Conservation (phyloP, 139 green algal genomes). For the Chlorella ohadii region DNA sequence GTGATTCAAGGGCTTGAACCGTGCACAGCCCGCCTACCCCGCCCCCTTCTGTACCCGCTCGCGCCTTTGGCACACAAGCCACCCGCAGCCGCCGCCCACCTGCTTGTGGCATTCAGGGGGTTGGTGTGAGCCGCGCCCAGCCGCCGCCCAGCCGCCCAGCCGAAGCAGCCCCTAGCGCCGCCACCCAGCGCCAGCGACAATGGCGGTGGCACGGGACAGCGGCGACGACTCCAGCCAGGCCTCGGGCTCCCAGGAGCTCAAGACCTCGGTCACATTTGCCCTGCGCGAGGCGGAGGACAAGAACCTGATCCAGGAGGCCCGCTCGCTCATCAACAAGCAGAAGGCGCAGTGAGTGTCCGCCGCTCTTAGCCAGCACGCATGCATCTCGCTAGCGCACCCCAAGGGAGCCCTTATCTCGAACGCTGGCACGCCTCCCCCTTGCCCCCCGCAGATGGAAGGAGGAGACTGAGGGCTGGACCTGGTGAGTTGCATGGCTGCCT, state of each 20-base stretch:
- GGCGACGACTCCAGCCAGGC: not conserved
- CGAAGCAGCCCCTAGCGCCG: not conserved
- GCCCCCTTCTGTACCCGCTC: no score
- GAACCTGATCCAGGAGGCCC: slow-evolving; percentile 33
- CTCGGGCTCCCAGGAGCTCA: not conserved
- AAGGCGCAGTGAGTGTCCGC: not conserved
- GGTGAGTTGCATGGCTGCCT: no score
- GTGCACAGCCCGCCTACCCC: no score
- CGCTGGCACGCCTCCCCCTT: no score
- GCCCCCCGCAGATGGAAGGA: slow-evolving; percentile 7
- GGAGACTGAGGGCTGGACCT: slow-evolving; percentile 38
- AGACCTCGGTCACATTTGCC: not conserved
- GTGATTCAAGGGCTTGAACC: no score
- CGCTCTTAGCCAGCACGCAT: not conserved
- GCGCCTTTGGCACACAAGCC: no score
- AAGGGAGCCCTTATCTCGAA: not conserved
- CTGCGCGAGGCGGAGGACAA: slow-evolving; percentile 23
- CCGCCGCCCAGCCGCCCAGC: not conserved
- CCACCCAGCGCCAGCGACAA: not conserved
- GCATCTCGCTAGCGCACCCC: not conserved
- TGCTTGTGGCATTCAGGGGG: no score
- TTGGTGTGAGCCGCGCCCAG: not conserved
- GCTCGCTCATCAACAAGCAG: not conserved
- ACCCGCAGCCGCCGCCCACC: no score
- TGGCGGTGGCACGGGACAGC: not conserved